Base-by-base conservation (phyloP, 2,329 filamentous ascomycete species). In the Botrytis galanthina region DNA sequence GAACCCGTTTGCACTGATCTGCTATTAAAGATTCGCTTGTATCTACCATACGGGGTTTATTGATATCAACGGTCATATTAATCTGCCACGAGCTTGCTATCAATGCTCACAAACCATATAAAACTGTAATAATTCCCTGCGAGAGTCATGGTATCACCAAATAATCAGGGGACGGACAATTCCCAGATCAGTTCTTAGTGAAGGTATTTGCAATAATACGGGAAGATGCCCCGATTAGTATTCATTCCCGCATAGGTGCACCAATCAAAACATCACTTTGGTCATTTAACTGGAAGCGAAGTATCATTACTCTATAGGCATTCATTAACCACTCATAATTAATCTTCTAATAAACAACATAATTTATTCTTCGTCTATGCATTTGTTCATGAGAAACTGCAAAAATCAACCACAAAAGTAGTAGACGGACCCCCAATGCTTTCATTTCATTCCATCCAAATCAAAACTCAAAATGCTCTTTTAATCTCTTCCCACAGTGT, bases 401-500 rank as follows among this genome's bases (percentile, higher is more conserved):
- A n/a, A 44, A 68, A 69, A 32, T 48, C 37, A 20, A 68, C 32
- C 42, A 14, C 35, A 39, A 22, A 69, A 57, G 66, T 32, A 44
- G 66, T 44, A 59, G 48, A 69, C n/a, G 57, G 37, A 42, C n/a
- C 66, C 48, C 48, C 14, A 16, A 37, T 37, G 44, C 18, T 57
- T 57, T 32, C 37, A 18, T 42, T 69, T 67, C 60, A 32, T 67
- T 71, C 44, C 60, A 59, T 67, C 61, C 46, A 72, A 57, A 67
- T 62, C 46, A 67, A 48, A 67, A 16, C 39, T 72, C 46, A 72
- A 66, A 57, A 66, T 71, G 32, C 37, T 57, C 46, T 51, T 57
- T 57, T 32, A 22, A 57, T 29, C 46, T 63, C 35, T 62, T 22
- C n/a, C 14, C 42, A 6, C 32, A 57, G 14, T 61, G 66, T n/a